Conservation (phyloP, 163 green algal species). For the Coccomyxa subellipsoidea region DNA sequence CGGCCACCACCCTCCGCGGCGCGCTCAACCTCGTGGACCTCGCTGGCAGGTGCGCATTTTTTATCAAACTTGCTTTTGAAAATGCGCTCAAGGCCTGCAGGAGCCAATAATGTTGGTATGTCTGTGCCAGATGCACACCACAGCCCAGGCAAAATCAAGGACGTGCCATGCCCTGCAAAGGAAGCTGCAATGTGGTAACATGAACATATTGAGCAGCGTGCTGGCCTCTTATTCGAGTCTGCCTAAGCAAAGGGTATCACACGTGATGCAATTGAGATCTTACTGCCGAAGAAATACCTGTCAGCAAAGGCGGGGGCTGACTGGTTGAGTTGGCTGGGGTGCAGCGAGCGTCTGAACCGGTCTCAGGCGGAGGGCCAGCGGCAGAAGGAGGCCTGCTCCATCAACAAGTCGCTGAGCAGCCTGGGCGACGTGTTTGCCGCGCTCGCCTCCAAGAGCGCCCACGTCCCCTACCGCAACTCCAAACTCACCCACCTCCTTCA, state of each 20-base stretch:
- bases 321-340: not conserved
- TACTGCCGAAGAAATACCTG: no score
- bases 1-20: slow-evolving; percentile 42
- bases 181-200: no score
- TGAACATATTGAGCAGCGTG: no score
- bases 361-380: slow-evolving; percentile 53
- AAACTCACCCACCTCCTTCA: slow-evolving; percentile 83
- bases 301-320: not conserved
- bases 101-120: no score
- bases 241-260: no score
- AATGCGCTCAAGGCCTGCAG: no score
- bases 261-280: no score
- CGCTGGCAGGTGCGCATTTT: slow-evolving; percentile 40
- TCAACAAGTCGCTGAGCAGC: slow-evolving; percentile 84
- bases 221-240: no score
- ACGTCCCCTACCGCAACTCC: slow-evolving; percentile 74
- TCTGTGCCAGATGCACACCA: no score
- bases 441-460: slow-evolving; percentile 59
- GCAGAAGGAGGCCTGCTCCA: slow-evolving; percentile 80
- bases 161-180: no score
- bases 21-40: slow-evolving; percentile 72
- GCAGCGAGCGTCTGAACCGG: slow-evolving; percentile 53
- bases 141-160: no score
- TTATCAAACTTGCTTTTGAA: no score
- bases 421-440: slow-evolving; percentile 87